phyloP scores from a whole-genome alignment of 75 land plant species.

The Cryptomeria japonica region DNA sequence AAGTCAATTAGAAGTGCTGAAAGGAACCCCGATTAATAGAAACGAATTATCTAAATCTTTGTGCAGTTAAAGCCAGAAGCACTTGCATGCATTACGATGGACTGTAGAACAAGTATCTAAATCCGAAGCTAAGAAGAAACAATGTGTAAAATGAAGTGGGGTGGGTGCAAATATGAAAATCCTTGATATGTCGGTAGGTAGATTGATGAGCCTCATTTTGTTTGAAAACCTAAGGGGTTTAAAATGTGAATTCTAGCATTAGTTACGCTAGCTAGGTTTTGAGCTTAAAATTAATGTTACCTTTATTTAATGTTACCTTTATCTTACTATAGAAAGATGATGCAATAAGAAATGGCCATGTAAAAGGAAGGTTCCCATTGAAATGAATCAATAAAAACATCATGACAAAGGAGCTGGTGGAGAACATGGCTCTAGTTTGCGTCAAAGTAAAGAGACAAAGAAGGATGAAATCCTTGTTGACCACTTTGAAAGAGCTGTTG shows the following conservation, averaged over 20 bases:
- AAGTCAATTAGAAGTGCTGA: not conserved
- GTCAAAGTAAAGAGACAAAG: not conserved
- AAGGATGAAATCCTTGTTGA: not conserved
- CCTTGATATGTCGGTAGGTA: not conserved
- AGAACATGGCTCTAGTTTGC: no score
- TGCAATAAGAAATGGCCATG: not conserved
- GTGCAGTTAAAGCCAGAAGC: no score
- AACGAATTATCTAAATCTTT: not conserved
- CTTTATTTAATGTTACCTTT: not conserved
- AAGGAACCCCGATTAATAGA: not conserved
- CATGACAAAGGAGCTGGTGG: not conserved
- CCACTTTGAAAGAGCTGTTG: not conserved
- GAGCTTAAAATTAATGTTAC: not conserved
- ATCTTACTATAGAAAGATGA: not conserved
- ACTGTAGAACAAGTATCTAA: no score
- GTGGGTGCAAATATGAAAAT: not conserved
- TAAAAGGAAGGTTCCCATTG: not conserved
- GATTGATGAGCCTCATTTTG: not conserved
- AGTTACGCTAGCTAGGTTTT: not conserved
- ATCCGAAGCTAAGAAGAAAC: not conserved
- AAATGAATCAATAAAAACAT: no score
- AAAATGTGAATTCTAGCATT: not conserved
- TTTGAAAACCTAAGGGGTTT: not conserved
- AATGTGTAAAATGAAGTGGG: no score
- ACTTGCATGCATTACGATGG: no score